Evolutionary conservation across 306 rosid genomes (phyloP), one percentile per base, ranked within the genome.

Genomic region (Trifolium subterraneum): DNA sequence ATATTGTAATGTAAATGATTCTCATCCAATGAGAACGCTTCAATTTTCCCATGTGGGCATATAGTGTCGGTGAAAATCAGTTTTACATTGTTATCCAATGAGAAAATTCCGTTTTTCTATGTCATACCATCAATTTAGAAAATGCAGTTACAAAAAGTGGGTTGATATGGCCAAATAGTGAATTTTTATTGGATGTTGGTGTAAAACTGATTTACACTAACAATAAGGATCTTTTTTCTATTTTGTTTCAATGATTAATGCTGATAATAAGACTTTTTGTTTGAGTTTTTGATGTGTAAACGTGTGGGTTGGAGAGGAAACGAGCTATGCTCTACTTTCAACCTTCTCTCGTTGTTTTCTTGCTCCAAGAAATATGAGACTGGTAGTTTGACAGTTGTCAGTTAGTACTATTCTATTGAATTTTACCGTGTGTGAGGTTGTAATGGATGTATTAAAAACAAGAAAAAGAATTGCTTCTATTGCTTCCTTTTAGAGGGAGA

Each of bases 361-460:
- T 0, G 56, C 51, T 20, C 41, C 52, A 77, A 20, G 60, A 58
- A 22, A 33, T 29, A 45, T 63, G 33, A 47, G 42, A 39, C 50
- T 51, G 9, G 4, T 35, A 10, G 12, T 62, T 45, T 52, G 41
- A 39, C 35, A 51, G 27, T 41, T 51, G 20, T 18, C 78, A 35
- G 23, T 52, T 62, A 13, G 44, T 50, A 12, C 44, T 12, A 4
- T 4, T 29, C 33, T 29, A 29, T 29, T 29, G 33, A 29, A 29
- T 29, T 29, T 29, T 29, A 29, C 33, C 33, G 4, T 6, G 33
- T 5, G 33, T 25, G 5, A 27, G 58, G n/a, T 18, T 47, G 65
- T 14, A 36, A 59, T 47, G 75, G 76, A 64, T 71, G 50, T 31
- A 13, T 52, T 77, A 35, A 61, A 60, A 47, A 47, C 36, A 36